Evolutionary conservation across 768 basidiomycete species (phyloP).

Genomic region (Cystobasidium tubakii): DNA sequence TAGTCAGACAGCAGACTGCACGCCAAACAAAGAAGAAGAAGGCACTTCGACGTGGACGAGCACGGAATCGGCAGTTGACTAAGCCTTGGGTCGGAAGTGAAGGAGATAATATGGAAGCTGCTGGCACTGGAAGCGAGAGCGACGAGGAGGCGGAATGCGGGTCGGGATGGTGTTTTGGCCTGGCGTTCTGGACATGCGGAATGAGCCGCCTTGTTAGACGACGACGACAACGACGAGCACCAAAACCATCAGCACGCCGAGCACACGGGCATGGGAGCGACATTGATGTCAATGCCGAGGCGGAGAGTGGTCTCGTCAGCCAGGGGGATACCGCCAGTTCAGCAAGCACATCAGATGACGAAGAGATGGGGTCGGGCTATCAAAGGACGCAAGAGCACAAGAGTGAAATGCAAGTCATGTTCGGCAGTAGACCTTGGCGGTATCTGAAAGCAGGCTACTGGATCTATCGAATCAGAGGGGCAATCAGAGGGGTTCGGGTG

Average conservation of each 20-base stretch:
- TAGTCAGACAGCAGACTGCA: slow-evolving; percentile 1
- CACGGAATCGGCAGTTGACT: not conserved
- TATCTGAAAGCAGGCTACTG: slow-evolving; percentile 19
- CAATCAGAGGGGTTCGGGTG: not conserved
- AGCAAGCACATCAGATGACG: not conserved
- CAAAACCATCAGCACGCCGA: not conserved
- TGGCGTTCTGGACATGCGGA: slow-evolving; percentile 2
- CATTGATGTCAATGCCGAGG: not conserved
- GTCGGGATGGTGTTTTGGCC: not conserved
- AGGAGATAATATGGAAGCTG: not conserved
- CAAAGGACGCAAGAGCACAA: not conserved
- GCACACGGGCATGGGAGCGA: not conserved
- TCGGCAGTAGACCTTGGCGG: slow-evolving; percentile 16
- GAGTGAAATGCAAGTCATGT: slow-evolving; percentile 30
- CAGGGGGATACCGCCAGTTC: not conserved
- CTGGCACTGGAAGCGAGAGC: not conserved
- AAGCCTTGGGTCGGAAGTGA: not conserved
- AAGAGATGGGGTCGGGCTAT: not conserved
- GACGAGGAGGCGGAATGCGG: not conserved
- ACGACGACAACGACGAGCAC: not conserved
- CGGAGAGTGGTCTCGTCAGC: too few relatives aligned
- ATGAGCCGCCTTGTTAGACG: not conserved
- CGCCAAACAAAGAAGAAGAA: not conserved
- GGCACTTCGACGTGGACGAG: not conserved
- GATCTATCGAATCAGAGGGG: not conserved